These are phyloP conservation scores for Wickerhamiella sergipiensis DNA, from an alignment of 805 yeast genomes.

Conservation along the genomic window DNA sequence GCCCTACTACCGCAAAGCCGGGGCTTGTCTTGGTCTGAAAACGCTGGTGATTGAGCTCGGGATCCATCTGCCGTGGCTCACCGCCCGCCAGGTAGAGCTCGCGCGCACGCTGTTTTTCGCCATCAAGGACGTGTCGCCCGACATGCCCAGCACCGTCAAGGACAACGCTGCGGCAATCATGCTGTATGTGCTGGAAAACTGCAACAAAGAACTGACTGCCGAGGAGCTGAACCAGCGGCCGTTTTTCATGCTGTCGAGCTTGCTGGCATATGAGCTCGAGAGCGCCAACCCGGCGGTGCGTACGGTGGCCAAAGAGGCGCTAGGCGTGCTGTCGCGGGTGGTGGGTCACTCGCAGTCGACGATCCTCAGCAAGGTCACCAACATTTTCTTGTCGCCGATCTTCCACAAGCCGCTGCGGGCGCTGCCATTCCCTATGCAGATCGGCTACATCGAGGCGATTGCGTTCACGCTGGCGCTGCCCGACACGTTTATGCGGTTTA, in stretches of 20 bases:
- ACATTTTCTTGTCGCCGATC: conserved; percentile 74
- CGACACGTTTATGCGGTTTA: conserved; percentile 67
- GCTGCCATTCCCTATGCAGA: conserved; percentile 95
- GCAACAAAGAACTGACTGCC: conserved; percentile 48
- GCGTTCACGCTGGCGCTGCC: conserved; percentile 76
- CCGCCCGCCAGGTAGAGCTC: conserved; percentile 67
- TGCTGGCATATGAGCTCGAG: conserved; percentile 82
- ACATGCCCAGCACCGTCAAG: conserved; percentile 71
- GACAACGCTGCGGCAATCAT: conserved; percentile 58
- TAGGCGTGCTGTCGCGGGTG: conserved; percentile 53
- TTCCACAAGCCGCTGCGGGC: conserved; percentile 96
- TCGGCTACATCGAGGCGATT: conserved; percentile 96
- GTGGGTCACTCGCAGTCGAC: conserved; percentile 57
- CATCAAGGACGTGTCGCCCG: conserved; percentile 74
- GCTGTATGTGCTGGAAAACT: conserved; percentile 44
- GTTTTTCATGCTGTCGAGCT: conserved; percentile 71
- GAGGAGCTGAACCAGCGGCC: conserved; percentile 56
- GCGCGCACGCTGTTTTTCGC: conserved; percentile 81
- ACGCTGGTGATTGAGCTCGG: conserved; percentile 55
- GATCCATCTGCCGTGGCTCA: conserved; percentile 61
- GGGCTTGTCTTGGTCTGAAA: conserved; percentile 75
- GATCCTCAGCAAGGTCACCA: conserved; percentile 72
- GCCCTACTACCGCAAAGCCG: conserved; percentile 70
- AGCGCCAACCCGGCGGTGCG: conserved; percentile 77
- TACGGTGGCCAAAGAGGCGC: conserved; percentile 61